phyloP scores from a whole-genome alignment of 2,329 filamentous ascomycete genomes.

The Botrytis galanthina region DNA sequence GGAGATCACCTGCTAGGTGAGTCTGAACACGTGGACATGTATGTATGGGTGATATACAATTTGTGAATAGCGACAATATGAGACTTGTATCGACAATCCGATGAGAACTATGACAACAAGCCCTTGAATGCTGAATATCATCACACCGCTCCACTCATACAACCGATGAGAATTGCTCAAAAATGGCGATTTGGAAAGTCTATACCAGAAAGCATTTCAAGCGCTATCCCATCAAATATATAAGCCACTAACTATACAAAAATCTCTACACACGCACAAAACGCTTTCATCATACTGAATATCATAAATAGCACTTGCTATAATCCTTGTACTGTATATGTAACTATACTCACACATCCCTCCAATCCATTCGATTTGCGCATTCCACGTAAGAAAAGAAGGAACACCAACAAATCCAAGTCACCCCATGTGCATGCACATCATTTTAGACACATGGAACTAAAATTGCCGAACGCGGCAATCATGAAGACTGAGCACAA shows the following conservation, averaged over 20 bases:
- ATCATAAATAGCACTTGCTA: neutral
- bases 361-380: slow-evolving; percentile 4
- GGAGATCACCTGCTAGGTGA: neutral
- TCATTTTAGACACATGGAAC: neutral
- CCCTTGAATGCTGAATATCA: neutral
- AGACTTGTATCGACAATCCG: neutral
- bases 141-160: neutral
- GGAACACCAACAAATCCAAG: neutral
- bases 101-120: neutral
- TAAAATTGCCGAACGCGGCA: neutral
- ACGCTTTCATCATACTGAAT: neutral
- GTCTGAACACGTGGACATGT: neutral
- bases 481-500: neutral
- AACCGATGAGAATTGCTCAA: neutral
- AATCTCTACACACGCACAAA: neutral
- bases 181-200: neutral
- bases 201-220: neutral
- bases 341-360: neutral
- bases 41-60: neutral
- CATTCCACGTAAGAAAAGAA: slow-evolving; percentile 3
- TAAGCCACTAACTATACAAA: neutral
- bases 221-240: neutral
- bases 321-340: neutral
- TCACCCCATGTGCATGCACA: neutral
- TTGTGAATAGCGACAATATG: neutral